phyloP scores from a whole-genome alignment of 345 rosid species.

The Microthlaspi erraticum region DNA sequence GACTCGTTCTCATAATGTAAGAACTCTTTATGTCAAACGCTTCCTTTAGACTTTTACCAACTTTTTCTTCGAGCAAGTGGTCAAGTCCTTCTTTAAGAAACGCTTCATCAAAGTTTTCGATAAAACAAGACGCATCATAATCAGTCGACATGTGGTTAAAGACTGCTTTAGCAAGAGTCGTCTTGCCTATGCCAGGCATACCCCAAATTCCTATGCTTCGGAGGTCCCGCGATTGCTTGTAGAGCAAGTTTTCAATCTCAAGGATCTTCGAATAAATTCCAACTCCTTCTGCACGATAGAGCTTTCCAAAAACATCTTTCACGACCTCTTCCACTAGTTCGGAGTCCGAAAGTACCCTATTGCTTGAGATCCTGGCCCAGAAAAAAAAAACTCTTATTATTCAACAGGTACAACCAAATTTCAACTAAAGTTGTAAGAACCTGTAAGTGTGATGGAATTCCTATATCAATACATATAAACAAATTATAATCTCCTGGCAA shows the following conservation, averaged over 20 bases:
- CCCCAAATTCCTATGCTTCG: conserved; percentile 24
- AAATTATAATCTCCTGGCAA: not conserved
- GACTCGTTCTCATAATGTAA: not conserved
- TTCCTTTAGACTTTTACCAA: too few relatives aligned
- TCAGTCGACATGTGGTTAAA: not conserved
- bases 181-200: conserved; percentile 21
- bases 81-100: conserved; percentile 15
- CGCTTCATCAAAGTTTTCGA: not conserved
- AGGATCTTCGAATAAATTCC: conserved; percentile 11
- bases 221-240: conserved; percentile 7
- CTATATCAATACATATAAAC: not conserved
- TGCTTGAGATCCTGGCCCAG: not conserved
- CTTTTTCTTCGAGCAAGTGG: not conserved
- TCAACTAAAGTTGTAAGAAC: not conserved
- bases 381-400: not conserved
- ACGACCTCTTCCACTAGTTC: conserved; percentile 23
- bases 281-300: not conserved
- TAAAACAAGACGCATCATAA: conserved; percentile 10
- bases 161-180: conserved; percentile 2
- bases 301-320: not conserved
- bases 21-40: not conserved
- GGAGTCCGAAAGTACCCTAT: not conserved
- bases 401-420: not conserved
- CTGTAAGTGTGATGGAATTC: too few relatives aligned
- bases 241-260: conserved; percentile 14